Evolutionary conservation across 2,329 filamentous ascomycete genomes (phyloP).

Genomic region (Colletotrichum sp.): DNA sequence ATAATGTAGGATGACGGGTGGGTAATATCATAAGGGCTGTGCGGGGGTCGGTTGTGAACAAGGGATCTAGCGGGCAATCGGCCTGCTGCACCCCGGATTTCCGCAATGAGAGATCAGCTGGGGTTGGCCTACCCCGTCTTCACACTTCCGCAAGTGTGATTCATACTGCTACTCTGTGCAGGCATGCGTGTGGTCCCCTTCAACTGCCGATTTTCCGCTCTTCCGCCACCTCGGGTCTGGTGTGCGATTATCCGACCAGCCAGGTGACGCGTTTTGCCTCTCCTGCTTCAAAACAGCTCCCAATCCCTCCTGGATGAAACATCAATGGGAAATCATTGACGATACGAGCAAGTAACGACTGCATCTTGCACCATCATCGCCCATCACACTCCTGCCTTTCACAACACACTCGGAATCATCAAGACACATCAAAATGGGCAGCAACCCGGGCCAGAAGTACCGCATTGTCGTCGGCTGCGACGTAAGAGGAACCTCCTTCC

Average conservation of each 20-base stretch:
- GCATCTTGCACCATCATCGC: neutral
- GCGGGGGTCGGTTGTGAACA: neutral
- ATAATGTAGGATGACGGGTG: neutral
- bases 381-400: neutral
- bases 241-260: neutral
- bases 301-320: neutral
- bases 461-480: constrained; percentile 60
- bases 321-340: neutral
- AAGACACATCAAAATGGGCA: neutral
- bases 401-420: neutral
- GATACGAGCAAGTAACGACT: neutral
- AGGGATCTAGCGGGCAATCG: neutral
- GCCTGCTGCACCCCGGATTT: constrained; percentile 3
- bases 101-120: constrained; percentile 19
- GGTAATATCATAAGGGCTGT: constrained; percentile 1
- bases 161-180: neutral
- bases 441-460: constrained; percentile 43
- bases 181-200: neutral
- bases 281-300: neutral
- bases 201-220: neutral
- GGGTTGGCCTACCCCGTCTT: neutral
- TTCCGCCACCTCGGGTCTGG: neutral
- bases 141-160: neutral
- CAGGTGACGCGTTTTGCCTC: neutral
- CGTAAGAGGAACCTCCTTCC: constrained; percentile 39